phyloP scores from a whole-genome alignment of 2,329 filamentous ascomycete genomes.

The Monosporascus sp. region DNA sequence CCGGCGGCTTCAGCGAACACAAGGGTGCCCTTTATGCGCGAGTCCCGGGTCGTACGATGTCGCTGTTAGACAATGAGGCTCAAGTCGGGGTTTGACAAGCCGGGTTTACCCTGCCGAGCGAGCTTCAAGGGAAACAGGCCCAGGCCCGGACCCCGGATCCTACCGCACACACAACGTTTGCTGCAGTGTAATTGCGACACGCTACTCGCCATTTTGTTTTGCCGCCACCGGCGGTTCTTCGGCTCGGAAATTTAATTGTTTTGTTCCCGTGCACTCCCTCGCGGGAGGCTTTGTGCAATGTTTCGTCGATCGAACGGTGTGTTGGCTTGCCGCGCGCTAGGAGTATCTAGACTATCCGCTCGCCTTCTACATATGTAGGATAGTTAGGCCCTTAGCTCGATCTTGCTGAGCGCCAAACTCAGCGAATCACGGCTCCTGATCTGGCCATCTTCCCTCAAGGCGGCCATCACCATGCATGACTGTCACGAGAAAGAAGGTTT shows the following conservation, averaged over 20 bases:
- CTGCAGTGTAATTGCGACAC: background rate
- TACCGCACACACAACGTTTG: background rate
- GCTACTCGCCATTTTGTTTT: background rate
- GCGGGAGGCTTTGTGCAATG: background rate
- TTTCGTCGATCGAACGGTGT: background rate
- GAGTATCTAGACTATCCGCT: background rate
- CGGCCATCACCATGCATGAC: too few relatives aligned
- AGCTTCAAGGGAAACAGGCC: too few relatives aligned
- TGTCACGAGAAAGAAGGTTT: too few relatives aligned
- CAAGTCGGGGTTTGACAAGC: background rate
- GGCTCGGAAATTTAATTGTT: background rate
- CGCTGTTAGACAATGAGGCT: background rate
- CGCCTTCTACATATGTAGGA: too few relatives aligned
- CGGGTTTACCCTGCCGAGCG: background rate
- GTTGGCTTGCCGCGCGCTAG: background rate
- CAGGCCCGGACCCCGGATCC: too few relatives aligned
- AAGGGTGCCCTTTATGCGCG: too few relatives aligned
- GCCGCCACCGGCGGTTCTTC: background rate
- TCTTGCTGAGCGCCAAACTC: background rate
- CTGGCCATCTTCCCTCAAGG: too few relatives aligned
- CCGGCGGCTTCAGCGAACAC: too few relatives aligned
- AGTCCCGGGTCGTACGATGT: background rate
- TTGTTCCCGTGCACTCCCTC: background rate
- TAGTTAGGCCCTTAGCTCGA: background rate
- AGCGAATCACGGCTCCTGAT: background rate